Evolutionary conservation across 176 grass and related monocot species (phyloP).

Genomic region (Metroxylon sagu): DNA sequence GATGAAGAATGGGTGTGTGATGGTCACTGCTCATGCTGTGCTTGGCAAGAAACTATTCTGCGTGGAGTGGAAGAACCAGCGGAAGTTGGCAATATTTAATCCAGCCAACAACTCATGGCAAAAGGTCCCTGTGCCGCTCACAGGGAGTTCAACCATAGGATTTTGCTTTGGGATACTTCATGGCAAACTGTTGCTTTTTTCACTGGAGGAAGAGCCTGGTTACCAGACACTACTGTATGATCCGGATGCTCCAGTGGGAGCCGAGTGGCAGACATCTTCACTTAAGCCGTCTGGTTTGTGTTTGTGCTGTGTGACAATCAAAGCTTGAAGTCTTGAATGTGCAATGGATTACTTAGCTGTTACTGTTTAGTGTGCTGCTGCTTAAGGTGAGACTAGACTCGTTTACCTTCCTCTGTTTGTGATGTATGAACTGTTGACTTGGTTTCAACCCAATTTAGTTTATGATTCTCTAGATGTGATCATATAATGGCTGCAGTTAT

Average conservation of each 20-base stretch:
- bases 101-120: conserved; percentile 33
- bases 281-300: conserved; percentile 40
- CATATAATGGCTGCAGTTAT: no score
- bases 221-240: conserved; percentile 47
- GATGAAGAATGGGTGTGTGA: conserved; percentile 71
- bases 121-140: conserved; percentile 33
- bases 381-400: no score
- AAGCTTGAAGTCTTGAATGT: conserved; percentile 26
- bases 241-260: conserved; percentile 30
- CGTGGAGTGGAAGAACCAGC: conserved; percentile 56
- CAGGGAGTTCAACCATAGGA: conserved; percentile 29
- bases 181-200: conserved; percentile 50
- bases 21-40: conserved; percentile 57
- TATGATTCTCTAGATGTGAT: no score
- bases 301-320: conserved; percentile 52
- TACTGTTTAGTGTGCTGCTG: no score
- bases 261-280: conserved; percentile 40
- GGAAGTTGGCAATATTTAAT: conserved; percentile 35
- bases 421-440: no score
- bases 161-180: conserved; percentile 49
- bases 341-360: no score
- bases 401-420: no score
- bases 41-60: conserved; percentile 39
- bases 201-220: conserved; percentile 32
- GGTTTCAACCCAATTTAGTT: no score